Base-by-base conservation (phyloP, 2,329 filamentous ascomycete species). In the Mollisia scopiformis region DNA sequence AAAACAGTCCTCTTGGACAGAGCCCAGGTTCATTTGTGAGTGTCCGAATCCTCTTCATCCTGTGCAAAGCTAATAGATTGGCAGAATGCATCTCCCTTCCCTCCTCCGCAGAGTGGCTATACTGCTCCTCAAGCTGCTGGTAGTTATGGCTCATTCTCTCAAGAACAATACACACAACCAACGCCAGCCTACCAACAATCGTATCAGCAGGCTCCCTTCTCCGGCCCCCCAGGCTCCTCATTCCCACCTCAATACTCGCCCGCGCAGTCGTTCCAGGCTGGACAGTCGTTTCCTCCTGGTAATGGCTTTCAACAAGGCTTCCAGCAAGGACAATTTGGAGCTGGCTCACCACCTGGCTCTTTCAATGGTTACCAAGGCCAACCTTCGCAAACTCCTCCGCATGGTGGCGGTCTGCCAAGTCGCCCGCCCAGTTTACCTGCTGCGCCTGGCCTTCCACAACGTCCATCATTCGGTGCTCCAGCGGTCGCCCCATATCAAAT, bases 11-110 rank as follows among this genome's bases (percentile, higher is more conserved):
- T 46, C 78, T 84, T 13, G 80, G 77, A 65, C 80, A 80, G 39
- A 84, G 80, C 55, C 80, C 84, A 35, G 78, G 76, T 69, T 74
- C 79, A 72, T 88, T 84, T 73, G 88, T 91, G 76, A 79, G 88
- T 83, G 31, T 31, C 10, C 7, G 11, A n/a, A 1, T 13, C 8
- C 14, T 31, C 3, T 2, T 16, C 3, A 28, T 35, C n/a, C 33
- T 6, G n/a, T 16, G 13, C 25, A 11, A 11, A 21, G 14, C 27
- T 33, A n/a, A n/a, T 37, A 47, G 14, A 35, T 58, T 11, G 37
- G 8, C 53, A 74, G 72, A 73, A 73, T 65, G 68, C 67, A 28
- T 71, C 71, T 14, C 69, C 73, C 49, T 74, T 71, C 43, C 51
- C 68, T 63, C 57, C 68, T 53, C 68, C 71, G 58, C 68, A 69